These are phyloP conservation scores for Dryas alaskensis DNA, from an alignment of 306 rosid species.

Conservation along the genomic window DNA sequence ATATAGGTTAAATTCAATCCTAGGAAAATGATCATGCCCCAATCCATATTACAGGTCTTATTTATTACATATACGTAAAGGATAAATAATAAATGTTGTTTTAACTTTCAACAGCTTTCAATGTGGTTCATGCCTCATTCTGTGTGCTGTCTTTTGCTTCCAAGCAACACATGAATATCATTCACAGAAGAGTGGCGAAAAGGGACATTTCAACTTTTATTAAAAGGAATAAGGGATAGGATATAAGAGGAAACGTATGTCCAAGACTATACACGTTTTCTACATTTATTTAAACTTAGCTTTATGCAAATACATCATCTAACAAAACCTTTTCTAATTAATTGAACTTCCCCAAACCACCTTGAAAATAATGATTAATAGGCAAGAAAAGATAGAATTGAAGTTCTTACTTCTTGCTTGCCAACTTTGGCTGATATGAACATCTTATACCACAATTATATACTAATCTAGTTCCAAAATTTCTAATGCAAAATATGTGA, in stretches of 20 bases:
- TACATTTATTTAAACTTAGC: neutral
- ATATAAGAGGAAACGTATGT: neutral
- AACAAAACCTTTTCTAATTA: too few relatives aligned
- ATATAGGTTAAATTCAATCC: too few relatives aligned
- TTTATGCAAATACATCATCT: too few relatives aligned
- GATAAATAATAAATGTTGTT: neutral
- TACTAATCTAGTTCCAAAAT: too few relatives aligned
- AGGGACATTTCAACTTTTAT: constrained; percentile 5
- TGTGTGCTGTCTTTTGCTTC: constrained; percentile 25
- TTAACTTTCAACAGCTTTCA: constrained; percentile 4
- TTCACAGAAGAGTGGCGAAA: constrained; percentile 1
- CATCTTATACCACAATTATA: too few relatives aligned
- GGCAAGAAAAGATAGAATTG: neutral
- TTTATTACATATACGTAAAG: neutral
- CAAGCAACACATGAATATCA: constrained; percentile 27
- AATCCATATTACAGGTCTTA: too few relatives aligned
- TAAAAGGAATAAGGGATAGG: neutral
- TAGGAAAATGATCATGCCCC: too few relatives aligned
- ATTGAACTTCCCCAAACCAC: too few relatives aligned
- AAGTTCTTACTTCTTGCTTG: neutral
- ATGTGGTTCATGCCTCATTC: neutral
- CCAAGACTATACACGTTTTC: neutral
- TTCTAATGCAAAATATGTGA: too few relatives aligned
- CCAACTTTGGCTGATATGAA: neutral
- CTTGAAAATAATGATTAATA: neutral